A percentile compares a stretch with the other conserved stretches of the same genome.
phyloP scores from a whole-genome alignment of 495 filamentous ascomycete species.

The Aspergillus kassunensis region DNA sequence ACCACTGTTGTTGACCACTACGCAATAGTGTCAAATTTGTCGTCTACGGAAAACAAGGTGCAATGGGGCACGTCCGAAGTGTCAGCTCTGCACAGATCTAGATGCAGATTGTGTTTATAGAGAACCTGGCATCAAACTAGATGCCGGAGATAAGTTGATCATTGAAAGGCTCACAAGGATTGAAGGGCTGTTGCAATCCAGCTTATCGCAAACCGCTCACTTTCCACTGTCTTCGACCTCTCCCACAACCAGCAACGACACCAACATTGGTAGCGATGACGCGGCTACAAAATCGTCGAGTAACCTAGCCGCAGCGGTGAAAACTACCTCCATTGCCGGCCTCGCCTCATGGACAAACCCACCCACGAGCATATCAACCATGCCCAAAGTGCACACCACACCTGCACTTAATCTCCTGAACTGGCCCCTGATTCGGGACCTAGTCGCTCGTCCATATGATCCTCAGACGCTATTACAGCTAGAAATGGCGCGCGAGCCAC shows the following conservation, averaged over 20 bases:
- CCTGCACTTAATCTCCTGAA: conserved; percentile 73
- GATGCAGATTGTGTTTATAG: conserved; percentile 80
- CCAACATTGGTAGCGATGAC: conserved; percentile 63
- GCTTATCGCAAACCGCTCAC: conserved; percentile 49
- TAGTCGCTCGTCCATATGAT: conserved; percentile 72
- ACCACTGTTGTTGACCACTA: conserved; percentile 4
- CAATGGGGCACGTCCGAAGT: conserved; percentile 79
- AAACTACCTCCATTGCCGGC: conserved; percentile 61
- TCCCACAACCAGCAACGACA: conserved; percentile 67
- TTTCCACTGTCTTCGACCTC: conserved; percentile 50
- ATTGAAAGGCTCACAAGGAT: conserved; percentile 72
- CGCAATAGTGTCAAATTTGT: conserved; percentile 72
- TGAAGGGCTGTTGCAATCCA: conserved; percentile 71
- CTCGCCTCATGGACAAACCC: conserved; percentile 68
- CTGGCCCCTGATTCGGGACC: conserved; percentile 73
- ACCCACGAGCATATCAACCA: conserved; percentile 71
- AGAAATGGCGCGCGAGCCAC: conserved; percentile 74
- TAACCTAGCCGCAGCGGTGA: conserved; percentile 40
- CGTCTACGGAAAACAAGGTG: conserved; percentile 79
- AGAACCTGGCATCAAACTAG: conserved; percentile 82
- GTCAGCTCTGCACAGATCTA: conserved; percentile 75
- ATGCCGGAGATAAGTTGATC: conserved; percentile 81
- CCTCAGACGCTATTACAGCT: conserved; percentile 74
- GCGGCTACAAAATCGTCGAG: conserved; percentile 41
- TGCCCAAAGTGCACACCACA: conserved; percentile 80